Conservation (phyloP, 2,329 filamentous ascomycete genomes). For the Aaosphaeria pasadenensis region DNA sequence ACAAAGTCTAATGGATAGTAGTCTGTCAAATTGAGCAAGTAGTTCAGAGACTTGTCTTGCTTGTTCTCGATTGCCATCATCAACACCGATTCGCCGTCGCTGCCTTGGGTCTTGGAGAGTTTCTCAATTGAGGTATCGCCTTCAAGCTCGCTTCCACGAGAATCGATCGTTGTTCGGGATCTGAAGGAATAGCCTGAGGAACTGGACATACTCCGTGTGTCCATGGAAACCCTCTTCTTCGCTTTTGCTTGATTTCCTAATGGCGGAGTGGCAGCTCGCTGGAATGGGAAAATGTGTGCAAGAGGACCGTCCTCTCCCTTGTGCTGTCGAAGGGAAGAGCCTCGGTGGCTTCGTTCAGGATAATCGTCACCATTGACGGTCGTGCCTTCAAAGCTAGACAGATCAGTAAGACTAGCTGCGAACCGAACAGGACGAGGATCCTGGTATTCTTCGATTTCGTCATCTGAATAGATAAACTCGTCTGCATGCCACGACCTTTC, state of each 20-base stretch:
- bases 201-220: constrained; percentile 82
- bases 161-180: constrained; percentile 70
- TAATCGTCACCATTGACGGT: constrained; percentile 28
- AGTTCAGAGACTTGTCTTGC: constrained; percentile 69
- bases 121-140: constrained; percentile 83
- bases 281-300: constrained; percentile 89
- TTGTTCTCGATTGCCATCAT: constrained; percentile 58
- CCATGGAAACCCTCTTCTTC: constrained; percentile 81
- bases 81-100: constrained; percentile 74
- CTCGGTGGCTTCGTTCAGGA: constrained; percentile 13
- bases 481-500: constrained; percentile 44
- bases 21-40: constrained; percentile 72
- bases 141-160: constrained; percentile 67
- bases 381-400: constrained; percentile 21
- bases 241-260: constrained; percentile 51
- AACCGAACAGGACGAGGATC: constrained; percentile 28
- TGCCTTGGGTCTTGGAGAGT: constrained; percentile 67
- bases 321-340: constrained; percentile 15
- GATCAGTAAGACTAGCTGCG: constrained; percentile 27
- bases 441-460: constrained; percentile 17
- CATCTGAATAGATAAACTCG: constrained; percentile 22
- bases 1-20: constrained; percentile 72
- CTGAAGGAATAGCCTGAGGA: constrained; percentile 80
- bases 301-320: constrained; percentile 46
- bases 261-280: constrained; percentile 56